phyloP scores from a whole-genome alignment of 78 protist genomes.

The Tieghemostelium lacteum region DNA sequence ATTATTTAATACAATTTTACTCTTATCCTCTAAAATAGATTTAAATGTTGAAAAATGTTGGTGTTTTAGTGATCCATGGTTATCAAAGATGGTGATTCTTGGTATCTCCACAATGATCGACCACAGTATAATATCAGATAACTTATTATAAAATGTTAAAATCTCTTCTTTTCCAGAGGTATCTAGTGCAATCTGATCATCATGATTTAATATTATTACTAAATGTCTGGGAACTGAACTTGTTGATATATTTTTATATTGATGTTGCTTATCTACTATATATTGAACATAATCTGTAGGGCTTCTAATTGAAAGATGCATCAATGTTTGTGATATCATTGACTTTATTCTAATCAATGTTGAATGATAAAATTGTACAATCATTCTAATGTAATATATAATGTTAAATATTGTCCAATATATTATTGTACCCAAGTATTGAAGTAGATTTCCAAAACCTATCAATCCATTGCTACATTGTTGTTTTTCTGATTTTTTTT shows the following conservation, averaged over 20 bases:
- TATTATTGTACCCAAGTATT: not conserved
- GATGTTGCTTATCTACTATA: not conserved
- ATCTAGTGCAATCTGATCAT: conserved; percentile 12
- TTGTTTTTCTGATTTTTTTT: too few species aligned
- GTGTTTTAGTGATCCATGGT: conserved; percentile 33
- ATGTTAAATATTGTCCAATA: too few species aligned
- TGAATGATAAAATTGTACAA: not conserved
- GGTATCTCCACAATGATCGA: not conserved
- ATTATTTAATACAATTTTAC: conserved; percentile 1
- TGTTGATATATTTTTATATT: not conserved
- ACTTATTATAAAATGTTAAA: not conserved
- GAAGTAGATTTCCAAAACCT: too few species aligned
- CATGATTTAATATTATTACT: conserved; percentile 38
- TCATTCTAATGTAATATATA: not conserved
- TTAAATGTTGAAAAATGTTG: conserved; percentile 6
- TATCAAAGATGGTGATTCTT: conserved; percentile 49
- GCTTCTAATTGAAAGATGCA: conserved; percentile 6
- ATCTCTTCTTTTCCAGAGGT: not conserved
- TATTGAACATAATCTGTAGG: conserved; percentile 14
- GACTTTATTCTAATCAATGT: not conserved
- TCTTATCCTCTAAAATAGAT: not conserved
- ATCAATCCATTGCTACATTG: too few species aligned
- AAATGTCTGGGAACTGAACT: conserved; percentile 24
- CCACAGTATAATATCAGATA: conserved; percentile 40
- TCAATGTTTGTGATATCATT: not conserved